These are phyloP conservation scores for Kondoa subrosea DNA, from an alignment of 768 basidiomycete species.

Conservation along the genomic window DNA sequence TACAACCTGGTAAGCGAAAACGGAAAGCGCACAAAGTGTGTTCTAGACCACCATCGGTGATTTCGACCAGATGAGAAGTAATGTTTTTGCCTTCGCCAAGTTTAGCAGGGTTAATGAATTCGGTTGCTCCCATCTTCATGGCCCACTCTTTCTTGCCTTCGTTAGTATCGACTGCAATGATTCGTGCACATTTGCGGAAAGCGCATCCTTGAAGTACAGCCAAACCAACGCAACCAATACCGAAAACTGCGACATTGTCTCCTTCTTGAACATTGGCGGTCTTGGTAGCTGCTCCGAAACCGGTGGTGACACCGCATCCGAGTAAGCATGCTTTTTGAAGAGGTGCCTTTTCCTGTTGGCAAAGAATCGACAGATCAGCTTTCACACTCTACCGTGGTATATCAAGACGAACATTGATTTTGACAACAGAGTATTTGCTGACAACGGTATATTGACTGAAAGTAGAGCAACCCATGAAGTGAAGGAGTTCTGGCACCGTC, in stretches of 20 bases:
- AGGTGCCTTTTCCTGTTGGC: slow-evolving; percentile 45
- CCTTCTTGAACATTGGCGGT: slow-evolving; percentile 41
- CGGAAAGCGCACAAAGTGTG: slow-evolving; percentile 51
- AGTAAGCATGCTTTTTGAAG: slow-evolving; percentile 93
- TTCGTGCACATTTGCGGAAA: slow-evolving; percentile 59
- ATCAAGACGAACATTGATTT: slow-evolving; percentile 42
- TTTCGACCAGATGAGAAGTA: slow-evolving; percentile 72
- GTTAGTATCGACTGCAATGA: slow-evolving; percentile 88
- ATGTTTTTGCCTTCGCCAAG: slow-evolving; percentile 65
- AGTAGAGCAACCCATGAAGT: slow-evolving; percentile 98
- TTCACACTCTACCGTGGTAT: background rate
- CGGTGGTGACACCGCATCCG: slow-evolving; percentile 40
- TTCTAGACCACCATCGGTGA: slow-evolving; percentile 92
- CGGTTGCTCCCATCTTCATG: slow-evolving; percentile 79
- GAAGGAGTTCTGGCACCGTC: slow-evolving; percentile 64
- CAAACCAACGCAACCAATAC: slow-evolving; percentile 88
- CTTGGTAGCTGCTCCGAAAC: slow-evolving; percentile 68
- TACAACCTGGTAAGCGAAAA: background rate
- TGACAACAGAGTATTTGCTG: slow-evolving; percentile 87
- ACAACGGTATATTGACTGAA: slow-evolving; percentile 99
- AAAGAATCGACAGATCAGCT: background rate
- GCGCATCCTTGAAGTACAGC: slow-evolving; percentile 70
- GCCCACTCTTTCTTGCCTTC: slow-evolving; percentile 73
- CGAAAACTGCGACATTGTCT: slow-evolving; percentile 83
- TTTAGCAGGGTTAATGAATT: slow-evolving; percentile 70